Conservation (phyloP, 2,329 filamentous ascomycete genomes). For the Lecanicillium sp. region DNA sequence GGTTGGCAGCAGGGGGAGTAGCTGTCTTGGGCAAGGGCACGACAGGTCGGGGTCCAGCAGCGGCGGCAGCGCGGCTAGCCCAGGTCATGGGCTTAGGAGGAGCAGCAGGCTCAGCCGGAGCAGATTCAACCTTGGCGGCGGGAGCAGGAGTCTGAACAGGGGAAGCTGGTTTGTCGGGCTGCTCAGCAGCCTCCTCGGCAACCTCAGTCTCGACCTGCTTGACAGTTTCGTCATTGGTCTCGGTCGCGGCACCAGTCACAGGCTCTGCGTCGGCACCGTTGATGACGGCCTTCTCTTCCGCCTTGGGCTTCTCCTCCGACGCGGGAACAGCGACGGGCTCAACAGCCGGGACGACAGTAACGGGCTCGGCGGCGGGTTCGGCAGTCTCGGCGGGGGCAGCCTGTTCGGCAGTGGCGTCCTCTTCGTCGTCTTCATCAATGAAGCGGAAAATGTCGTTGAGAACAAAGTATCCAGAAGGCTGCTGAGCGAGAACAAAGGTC, state of each 20-base stretch:
- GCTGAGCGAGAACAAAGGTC: conserved; percentile 93
- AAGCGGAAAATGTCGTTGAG: conserved; percentile 98
- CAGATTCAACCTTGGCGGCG: conserved; percentile 25
- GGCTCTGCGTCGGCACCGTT: conserved; percentile 9
- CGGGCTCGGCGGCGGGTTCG: conserved; percentile 25
- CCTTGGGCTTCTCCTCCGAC: conserved; percentile 16
- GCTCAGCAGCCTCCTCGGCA: conserved; percentile 46
- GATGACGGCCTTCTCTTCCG: conserved; percentile 16
- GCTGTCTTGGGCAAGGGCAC: conserved; percentile 51
- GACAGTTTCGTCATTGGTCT: conserved; percentile 38
- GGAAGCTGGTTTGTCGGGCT: conserved; percentile 60
- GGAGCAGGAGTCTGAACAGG: conserved; percentile 45
- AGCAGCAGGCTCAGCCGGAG: conserved; percentile 40
- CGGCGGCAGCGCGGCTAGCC: conserved; percentile 61
- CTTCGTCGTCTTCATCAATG: conserved; percentile 76
- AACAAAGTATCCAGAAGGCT: conserved; percentile 95
- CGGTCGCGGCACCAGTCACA: conserved; percentile 26
- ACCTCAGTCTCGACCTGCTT: conserved; percentile 28
- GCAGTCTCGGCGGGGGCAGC: conserved; percentile 24
- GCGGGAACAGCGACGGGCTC: conserved; percentile 15
- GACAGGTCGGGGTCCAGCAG: conserved; percentile 44
- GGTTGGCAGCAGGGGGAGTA: conserved; percentile 36
- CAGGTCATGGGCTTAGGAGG: conserved; percentile 60
- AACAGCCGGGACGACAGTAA: conserved; percentile 19
- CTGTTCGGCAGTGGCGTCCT: conserved; percentile 46